Percentiles rank a stretch among this genome's conserved stretches.
Evolutionary conservation across 768 basidiomycete species (phyloP).

Genomic region (Exidia glandulosa): DNA sequence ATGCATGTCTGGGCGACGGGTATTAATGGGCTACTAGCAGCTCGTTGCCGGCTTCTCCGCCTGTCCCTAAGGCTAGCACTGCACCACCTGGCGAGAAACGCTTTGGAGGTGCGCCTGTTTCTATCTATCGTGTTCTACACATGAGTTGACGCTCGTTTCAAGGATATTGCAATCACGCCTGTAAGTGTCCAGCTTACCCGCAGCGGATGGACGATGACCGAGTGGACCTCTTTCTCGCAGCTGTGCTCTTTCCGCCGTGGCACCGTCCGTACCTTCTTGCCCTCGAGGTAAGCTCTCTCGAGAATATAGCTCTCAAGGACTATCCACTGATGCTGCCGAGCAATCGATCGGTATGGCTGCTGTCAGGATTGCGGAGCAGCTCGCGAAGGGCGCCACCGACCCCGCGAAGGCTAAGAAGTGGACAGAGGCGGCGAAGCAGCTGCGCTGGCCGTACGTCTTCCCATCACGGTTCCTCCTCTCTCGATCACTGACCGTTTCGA

Average conservation of each 20-base stretch:
- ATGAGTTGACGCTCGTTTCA: neutral
- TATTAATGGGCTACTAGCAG: neutral
- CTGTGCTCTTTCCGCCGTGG: neutral
- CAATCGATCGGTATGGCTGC: slow-evolving; percentile 1
- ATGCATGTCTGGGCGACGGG: neutral
- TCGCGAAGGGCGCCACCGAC: neutral
- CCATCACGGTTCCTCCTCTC: neutral
- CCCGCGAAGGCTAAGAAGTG: neutral
- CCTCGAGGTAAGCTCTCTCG: neutral
- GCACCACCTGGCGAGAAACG: neutral
- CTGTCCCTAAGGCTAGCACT: neutral
- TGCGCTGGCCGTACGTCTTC: slow-evolving; percentile 2
- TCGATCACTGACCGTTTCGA: neutral
- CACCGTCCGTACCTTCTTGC: neutral
- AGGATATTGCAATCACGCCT: neutral
- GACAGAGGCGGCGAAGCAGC: slow-evolving; percentile 1
- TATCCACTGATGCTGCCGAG: neutral
- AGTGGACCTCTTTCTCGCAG: neutral
- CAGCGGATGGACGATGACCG: neutral
- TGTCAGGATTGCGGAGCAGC: slow-evolving; percentile 1
- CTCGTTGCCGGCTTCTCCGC: neutral
- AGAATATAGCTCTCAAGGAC: neutral
- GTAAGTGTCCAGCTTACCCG: neutral
- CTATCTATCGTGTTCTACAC: neutral
- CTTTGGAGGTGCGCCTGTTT: neutral